A percentile compares a stretch with the other conserved stretches of the same genome.
phyloP scores from a whole-genome alignment of 495 filamentous ascomycete genomes.

The Hypoxylon fuscum region DNA sequence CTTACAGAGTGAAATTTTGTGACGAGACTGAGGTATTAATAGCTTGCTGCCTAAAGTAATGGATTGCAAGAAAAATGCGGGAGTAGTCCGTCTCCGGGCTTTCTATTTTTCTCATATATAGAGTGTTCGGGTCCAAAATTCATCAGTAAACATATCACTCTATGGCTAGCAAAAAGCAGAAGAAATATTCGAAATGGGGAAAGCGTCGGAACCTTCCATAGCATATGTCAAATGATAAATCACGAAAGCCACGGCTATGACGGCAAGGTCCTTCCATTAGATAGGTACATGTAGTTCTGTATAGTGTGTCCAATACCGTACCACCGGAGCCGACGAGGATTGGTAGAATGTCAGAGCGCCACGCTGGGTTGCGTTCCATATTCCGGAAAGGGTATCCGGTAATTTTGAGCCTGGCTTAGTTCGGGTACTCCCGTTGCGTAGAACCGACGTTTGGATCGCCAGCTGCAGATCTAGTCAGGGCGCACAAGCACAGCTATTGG shows the following conservation, averaged over 20 bases:
- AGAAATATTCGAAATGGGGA: no score
- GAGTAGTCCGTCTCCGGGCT: conserved; percentile 16
- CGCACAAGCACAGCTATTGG: conserved; percentile 14
- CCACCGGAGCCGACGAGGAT: conserved; percentile 36
- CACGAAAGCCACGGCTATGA: conserved; percentile 26
- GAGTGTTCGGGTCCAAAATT: no score
- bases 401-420: conserved; percentile 22
- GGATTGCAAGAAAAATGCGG: conserved; percentile 12
- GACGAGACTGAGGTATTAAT: not conserved
- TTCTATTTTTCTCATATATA: no score
- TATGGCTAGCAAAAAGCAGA: no score
- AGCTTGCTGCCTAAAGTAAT: no score
- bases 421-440: conserved; percentile 33
- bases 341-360: conserved; percentile 15
- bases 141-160: not conserved
- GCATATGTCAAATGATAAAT: no score
- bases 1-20: conserved; percentile 9
- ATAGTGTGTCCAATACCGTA: conserved; percentile 22
- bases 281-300: no score
- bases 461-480: conserved; percentile 1
- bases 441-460: conserved; percentile 3
- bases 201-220: no score
- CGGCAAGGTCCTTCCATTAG: conserved; percentile 28
- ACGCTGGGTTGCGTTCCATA: conserved; percentile 21
- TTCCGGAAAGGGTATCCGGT: conserved; percentile 29